Percentiles rank a stretch among this genome's conserved stretches.
Conservation (phyloP, 257 asterid species). For the Ajuga chamaepitys region DNA sequence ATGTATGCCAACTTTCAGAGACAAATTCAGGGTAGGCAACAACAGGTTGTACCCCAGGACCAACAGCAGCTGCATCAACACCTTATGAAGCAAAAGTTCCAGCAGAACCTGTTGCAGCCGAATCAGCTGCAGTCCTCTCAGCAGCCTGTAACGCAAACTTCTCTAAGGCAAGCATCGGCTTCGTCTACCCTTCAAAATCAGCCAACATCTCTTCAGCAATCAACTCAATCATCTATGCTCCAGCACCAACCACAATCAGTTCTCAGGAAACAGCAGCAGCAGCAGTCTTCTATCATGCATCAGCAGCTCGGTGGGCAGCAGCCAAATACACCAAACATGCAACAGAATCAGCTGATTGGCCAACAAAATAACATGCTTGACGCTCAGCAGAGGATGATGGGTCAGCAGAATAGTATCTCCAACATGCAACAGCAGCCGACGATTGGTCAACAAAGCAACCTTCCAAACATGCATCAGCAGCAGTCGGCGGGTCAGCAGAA, state of each 20-base stretch:
- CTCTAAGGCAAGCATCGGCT: slow-evolving; percentile 60
- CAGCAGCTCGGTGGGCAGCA: slow-evolving; percentile 51
- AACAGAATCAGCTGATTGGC: slow-evolving; percentile 67
- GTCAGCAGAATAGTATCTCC: slow-evolving; percentile 63
- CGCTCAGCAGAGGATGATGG: slow-evolving; percentile 69
- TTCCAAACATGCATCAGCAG: slow-evolving; percentile 67
- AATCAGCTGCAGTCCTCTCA: slow-evolving; percentile 81
- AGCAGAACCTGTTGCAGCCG: slow-evolving; percentile 62
- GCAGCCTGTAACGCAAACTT: slow-evolving; percentile 74
- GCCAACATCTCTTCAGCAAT: slow-evolving; percentile 67
- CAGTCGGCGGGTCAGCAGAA: slow-evolving; percentile 69
- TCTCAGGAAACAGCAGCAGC: slow-evolving; percentile 75
- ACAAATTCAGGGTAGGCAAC: slow-evolving; percentile 73
- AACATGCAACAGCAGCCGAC: slow-evolving; percentile 71
- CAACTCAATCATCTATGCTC: slow-evolving; percentile 65
- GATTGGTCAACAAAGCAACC: slow-evolving; percentile 62
- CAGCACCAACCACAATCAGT: slow-evolving; percentile 84
- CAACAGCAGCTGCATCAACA: slow-evolving; percentile 74
- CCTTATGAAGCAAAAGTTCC: slow-evolving; percentile 63
- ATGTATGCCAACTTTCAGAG: slow-evolving; percentile 73
- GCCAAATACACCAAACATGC: slow-evolving; percentile 55
- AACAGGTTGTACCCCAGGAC: slow-evolving; percentile 56
- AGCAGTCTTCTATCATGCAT: no score
- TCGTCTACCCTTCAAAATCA: slow-evolving; percentile 69
- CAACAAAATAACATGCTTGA: slow-evolving; percentile 69